These are phyloP conservation scores for Hymenochaete sp. DNA, from an alignment of 1,284 basidiomycete species.

Conservation along the genomic window DNA sequence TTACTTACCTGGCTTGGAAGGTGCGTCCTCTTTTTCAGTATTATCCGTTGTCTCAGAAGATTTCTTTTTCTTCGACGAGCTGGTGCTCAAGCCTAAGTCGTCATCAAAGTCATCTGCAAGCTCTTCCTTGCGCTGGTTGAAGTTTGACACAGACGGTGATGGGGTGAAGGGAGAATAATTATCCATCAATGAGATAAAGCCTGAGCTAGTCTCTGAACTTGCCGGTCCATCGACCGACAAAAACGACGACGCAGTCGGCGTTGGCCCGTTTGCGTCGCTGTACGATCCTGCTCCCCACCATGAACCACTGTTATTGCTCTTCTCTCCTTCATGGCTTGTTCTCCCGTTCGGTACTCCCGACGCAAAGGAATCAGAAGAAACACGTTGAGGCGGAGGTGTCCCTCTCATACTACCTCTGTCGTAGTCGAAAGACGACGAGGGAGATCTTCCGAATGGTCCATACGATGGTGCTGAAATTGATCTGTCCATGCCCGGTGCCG, in stretches of 20 bases:
- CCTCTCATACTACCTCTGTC: conserved; percentile 37
- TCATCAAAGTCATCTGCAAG: conserved; percentile 64
- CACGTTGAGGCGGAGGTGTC: conserved; percentile 41
- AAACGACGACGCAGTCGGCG: conserved; percentile 63
- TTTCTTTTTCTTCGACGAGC: conserved; percentile 33
- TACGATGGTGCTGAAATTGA: conserved; percentile 38
- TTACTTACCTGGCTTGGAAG: conserved; percentile 32
- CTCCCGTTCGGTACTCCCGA: conserved; percentile 25
- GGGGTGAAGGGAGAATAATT: conserved; percentile 34
- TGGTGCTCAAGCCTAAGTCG: conserved; percentile 88
- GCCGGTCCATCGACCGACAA: conserved; percentile 36
- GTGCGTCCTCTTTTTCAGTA: conserved; percentile 22
- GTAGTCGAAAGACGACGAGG: conserved; percentile 73
- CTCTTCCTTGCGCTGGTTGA: conserved; percentile 19
- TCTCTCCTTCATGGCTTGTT: not conserved
- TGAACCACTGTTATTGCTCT: conserved; percentile 15
- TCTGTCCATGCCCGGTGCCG: conserved; percentile 51
- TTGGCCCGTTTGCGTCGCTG: conserved; percentile 39
- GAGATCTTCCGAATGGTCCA: conserved; percentile 53
- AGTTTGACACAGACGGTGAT: conserved; percentile 21
- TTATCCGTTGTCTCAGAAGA: conserved; percentile 19
- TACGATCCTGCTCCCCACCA: conserved; percentile 57
- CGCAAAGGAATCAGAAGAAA: conserved; percentile 36
- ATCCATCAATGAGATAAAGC: conserved; percentile 86
- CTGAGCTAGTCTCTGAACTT: conserved; percentile 38